Evolutionary conservation across 2,329 filamentous ascomycete genomes (phyloP).

Genomic region (Exophiala aquamarina): DNA sequence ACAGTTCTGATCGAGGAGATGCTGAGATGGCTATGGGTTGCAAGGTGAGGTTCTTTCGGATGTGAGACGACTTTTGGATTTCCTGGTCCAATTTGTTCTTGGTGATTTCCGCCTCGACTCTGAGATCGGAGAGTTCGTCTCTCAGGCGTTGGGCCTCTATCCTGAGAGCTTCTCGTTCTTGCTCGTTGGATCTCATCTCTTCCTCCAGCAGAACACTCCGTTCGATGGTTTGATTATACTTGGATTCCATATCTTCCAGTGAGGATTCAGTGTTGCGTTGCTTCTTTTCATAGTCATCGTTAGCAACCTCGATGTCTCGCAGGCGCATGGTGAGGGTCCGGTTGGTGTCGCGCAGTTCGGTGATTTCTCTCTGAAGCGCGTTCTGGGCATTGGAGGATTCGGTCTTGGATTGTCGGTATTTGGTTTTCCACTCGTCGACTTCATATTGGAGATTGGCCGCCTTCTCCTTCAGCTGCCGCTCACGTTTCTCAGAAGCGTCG

Average conservation of each 20-base stretch:
- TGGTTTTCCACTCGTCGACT: constrained; percentile 98
- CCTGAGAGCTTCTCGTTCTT: constrained; percentile 82
- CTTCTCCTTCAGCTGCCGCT: constrained; percentile 81
- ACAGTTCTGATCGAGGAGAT: constrained; percentile 62
- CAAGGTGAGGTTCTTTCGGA: constrained; percentile 52
- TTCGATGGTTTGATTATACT: constrained; percentile 94
- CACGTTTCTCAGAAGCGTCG: constrained; percentile 90
- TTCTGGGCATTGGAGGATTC: constrained; percentile 85
- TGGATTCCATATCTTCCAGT: constrained; percentile 93
- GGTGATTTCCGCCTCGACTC: constrained; percentile 91
- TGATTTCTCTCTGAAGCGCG: constrained; percentile 91
- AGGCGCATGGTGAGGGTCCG: constrained; percentile 78
- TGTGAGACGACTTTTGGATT: constrained; percentile 52
- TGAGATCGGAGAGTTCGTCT: constrained; percentile 88
- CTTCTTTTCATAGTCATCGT: constrained; percentile 97
- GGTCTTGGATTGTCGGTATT: constrained; percentile 91
- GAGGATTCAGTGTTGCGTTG: constrained; percentile 94
- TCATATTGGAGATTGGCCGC: constrained; percentile 82
- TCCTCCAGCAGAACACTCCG: constrained; percentile 90
- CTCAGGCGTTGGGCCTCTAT: constrained; percentile 88
- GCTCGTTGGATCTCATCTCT: constrained; percentile 86
- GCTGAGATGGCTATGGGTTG: constrained; percentile 37
- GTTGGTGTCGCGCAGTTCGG: constrained; percentile 79
- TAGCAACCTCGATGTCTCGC: constrained; percentile 94
- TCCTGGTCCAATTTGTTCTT: constrained; percentile 87